Base-by-base conservation (phyloP, 1,139 yeast species). In the Zygoascus sp. region DNA sequence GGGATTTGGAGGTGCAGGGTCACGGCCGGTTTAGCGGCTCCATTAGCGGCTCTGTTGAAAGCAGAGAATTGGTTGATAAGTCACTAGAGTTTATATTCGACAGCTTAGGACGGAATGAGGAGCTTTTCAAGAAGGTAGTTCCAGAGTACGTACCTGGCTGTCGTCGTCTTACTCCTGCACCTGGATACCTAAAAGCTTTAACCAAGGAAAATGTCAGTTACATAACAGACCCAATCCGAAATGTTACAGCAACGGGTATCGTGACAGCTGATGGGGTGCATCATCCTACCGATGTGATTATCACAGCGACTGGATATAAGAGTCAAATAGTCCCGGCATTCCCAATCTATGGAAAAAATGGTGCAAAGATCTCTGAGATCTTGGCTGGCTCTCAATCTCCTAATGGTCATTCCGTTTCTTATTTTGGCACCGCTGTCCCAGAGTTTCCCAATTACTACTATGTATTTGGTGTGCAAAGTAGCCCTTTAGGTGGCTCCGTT, bases 281-380 rank as follows among this genome's bases (percentile, higher is more conserved):
- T 22, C 34, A 49, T 15, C 46, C 39, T 23, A 59, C 55, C 11
- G 63, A 59, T 37, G 58, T 57, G 2, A 38, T 59, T 11, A 51
- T 59, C 32, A 48, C 56, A 28, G 58, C 61, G 2, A 59, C 63
- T 6, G 63, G 63, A 1, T 53, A 52, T 25, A 54, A 56, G 43
- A 49, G 51, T 5, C 32, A 54, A 17, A 52, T 53, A 37, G 49
- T 55, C 5, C 62, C 61, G 15, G 48, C 49, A 17, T 59, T 55
- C 45, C 54, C 58, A 8, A 47, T 58, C 36, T 32, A 56, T 16
- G 59, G 58, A 13, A 40, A 27, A 11, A 38, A 50, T 10, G 57
- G 57, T n/a, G n/a, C 4, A 48, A 48, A 19, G 50, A 50, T 25
- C 9, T 25, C 28, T 10, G 28, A 25, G 3, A 3, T 25, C 20